phyloP scores from a whole-genome alignment of 1,139 yeast species.

The Casaregolazyma lundiana region DNA sequence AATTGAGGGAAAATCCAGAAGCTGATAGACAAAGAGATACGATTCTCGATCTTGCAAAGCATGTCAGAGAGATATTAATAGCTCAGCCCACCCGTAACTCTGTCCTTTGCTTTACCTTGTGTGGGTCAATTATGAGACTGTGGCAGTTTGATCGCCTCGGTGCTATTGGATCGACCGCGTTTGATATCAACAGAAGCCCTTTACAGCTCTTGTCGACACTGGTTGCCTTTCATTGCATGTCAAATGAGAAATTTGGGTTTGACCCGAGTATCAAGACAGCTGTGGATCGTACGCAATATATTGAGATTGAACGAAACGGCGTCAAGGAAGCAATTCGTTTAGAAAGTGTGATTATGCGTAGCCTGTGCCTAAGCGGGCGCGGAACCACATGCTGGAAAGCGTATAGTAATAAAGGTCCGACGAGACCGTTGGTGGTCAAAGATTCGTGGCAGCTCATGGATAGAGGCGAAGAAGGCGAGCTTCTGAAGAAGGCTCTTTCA shows the following conservation, averaged over 20 bases:
- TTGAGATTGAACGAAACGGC: neutral
- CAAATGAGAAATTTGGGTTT: neutral
- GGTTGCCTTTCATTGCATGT: neutral
- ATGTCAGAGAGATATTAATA: neutral
- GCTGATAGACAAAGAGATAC: no score
- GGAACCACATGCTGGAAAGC: neutral
- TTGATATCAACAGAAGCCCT: neutral
- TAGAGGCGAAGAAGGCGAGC: neutral
- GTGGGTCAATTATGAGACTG: neutral
- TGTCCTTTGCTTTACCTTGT: neutral
- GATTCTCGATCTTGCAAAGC: no score
- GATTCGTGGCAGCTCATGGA: neutral
- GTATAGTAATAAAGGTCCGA: neutral
- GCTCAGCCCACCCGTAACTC: neutral
- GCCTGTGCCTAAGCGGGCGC: neutral
- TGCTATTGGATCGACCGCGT: neutral
- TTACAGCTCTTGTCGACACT: neutral
- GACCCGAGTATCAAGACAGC: neutral
- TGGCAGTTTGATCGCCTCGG: neutral
- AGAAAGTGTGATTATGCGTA: neutral
- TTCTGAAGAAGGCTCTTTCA: neutral
- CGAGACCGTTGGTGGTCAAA: neutral
- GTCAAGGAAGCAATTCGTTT: neutral
- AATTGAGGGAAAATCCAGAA: neutral
- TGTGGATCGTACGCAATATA: neutral